Evolutionary conservation across 306 rosid genomes (phyloP), one percentile per base, ranked within the genome.

Genomic region (Parietaria judaica): DNA sequence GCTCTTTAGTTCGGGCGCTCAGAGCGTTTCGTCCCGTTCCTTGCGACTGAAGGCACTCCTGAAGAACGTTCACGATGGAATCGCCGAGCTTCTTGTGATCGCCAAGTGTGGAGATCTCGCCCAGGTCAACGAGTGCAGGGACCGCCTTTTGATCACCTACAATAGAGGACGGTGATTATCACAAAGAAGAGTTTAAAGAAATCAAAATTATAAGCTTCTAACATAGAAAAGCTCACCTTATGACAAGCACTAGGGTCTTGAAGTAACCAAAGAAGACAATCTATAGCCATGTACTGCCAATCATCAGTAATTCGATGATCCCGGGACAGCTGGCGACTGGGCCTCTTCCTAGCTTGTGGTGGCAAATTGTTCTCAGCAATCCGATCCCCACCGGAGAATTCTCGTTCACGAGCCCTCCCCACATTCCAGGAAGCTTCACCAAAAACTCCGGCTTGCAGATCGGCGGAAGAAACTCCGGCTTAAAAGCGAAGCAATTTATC

Each of bases 391-490:
- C 69, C n/a, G 95, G 87, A 14, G 89, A 73, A 16, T 36, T 63
- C 43, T 72, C 72, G 59, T 74, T 72, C 36, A 36, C 58, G 23
- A 79, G 49, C 65, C 90, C 84, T 61, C 91, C 91, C 88, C 81
- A 75, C 70, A 87, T 78, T 35, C 70, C n/a, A 47, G n/a, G n/a
- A n/a, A n/a, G n/a, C n/a, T n/a, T n/a, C n/a, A n/a, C n/a, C n/a
- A n/a, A n/a, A n/a, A n/a, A n/a, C n/a, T n/a, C n/a, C n/a, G n/a
- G n/a, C n/a, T n/a, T n/a, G n/a, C n/a, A n/a, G n/a, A n/a, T n/a
- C n/a, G n/a, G n/a, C n/a, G n/a, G n/a, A n/a, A n/a, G n/a, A n/a
- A 94, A 94, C 78, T 94, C 99, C 0, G 95, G 90, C 75, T 94
- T 94, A 53, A 88, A 88, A 54, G 99, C 94, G 72, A 88, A 94